phyloP scores from a whole-genome alignment of 768 basidiomycete species.

The Mycena albidolilacea region DNA sequence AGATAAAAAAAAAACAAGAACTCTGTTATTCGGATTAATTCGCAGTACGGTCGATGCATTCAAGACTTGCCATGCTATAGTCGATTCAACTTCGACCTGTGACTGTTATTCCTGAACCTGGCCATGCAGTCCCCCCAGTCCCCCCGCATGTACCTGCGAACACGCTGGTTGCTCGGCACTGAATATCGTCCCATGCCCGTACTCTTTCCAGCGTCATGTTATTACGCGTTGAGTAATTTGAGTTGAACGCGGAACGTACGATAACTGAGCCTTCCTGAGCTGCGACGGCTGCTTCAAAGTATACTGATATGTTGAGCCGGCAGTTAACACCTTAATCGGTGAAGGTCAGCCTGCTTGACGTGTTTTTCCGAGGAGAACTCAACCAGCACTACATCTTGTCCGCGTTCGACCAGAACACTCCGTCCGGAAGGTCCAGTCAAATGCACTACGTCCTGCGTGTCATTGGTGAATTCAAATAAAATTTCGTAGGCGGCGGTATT shows the following conservation, averaged over 20 bases:
- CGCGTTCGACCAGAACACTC: slow-evolving; percentile 28
- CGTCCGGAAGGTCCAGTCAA: slow-evolving; percentile 41
- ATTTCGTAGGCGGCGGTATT: slow-evolving; percentile 69
- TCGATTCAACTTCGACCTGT: slow-evolving; percentile 29
- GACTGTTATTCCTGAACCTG: slow-evolving; percentile 31
- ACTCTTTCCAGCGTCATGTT: slow-evolving; percentile 49
- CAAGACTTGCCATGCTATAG: slow-evolving; percentile 9
- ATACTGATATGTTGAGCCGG: slow-evolving; percentile 65
- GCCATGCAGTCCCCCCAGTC: slow-evolving; percentile 22
- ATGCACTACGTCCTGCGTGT: slow-evolving; percentile 56
- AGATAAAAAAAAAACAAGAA: slow-evolving; percentile 22
- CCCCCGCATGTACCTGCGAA: slow-evolving; percentile 38
- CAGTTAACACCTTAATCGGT: slow-evolving; percentile 55
- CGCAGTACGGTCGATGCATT: not conserved
- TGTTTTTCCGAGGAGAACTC: slow-evolving; percentile 17
- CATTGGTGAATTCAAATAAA: slow-evolving; percentile 66
- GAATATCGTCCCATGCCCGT: slow-evolving; percentile 61
- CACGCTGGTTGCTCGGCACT: slow-evolving; percentile 49
- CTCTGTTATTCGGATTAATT: not conserved
- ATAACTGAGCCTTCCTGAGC: slow-evolving; percentile 56
- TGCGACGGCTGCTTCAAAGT: slow-evolving; percentile 53
- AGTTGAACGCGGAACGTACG: slow-evolving; percentile 55
- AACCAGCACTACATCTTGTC: slow-evolving; percentile 37
- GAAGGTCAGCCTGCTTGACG: slow-evolving; percentile 21
- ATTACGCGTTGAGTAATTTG: slow-evolving; percentile 4